These are phyloP conservation scores for Spinellus fusiger DNA, from an alignment of 192 early-diverging fungal genomes.

Conservation along the genomic window DNA sequence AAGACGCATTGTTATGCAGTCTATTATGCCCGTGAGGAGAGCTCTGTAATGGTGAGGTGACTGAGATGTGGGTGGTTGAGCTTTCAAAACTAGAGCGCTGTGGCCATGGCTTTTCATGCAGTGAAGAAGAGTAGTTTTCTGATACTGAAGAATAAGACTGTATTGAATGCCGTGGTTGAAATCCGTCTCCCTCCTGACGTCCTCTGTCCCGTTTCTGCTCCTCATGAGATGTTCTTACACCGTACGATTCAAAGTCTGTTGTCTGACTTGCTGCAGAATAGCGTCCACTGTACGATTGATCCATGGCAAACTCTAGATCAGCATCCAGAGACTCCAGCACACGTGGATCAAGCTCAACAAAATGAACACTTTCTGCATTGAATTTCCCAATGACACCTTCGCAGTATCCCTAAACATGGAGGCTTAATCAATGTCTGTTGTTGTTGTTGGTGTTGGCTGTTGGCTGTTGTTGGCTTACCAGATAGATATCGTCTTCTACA, in stretches of 20 bases:
- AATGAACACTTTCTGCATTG: constrained; percentile 42
- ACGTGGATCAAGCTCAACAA: constrained; percentile 38
- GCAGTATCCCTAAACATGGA: constrained; percentile 41
- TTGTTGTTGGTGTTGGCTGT: too few relatives aligned
- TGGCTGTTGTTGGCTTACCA: constrained; percentile 34
- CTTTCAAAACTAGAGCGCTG: constrained; percentile 15
- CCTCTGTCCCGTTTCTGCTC: background rate
- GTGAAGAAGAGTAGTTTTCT: constrained; percentile 4
- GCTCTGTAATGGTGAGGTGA: background rate
- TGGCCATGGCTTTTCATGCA: background rate
- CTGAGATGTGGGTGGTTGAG: background rate
- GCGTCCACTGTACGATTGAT: background rate
- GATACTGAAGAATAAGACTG: constrained; percentile 11
- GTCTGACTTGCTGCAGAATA: background rate
- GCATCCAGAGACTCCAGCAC: constrained; percentile 32
- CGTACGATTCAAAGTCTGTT: background rate
- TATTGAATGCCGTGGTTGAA: background rate
- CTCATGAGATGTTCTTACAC: background rate
- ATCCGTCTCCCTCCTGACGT: background rate
- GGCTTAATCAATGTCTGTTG: background rate
- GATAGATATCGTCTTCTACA: constrained; percentile 32
- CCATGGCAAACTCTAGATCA: constrained; percentile 7
- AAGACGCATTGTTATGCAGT: background rate
- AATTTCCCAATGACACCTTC: constrained; percentile 50
- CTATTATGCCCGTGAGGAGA: background rate